Conservation (phyloP, 305 asterid species). For the Fraxinus albicans region DNA sequence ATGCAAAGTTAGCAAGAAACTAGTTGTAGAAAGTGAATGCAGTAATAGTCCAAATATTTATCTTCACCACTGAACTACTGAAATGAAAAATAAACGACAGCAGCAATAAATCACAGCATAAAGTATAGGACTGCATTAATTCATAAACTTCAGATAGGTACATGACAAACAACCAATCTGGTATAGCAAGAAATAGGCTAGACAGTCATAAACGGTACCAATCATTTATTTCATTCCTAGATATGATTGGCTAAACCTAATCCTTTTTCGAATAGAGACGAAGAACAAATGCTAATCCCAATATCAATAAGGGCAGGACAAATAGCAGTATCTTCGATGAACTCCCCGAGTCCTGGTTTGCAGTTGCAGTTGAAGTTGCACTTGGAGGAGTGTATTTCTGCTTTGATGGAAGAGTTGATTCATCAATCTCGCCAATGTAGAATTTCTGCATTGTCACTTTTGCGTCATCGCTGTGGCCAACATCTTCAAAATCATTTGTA, state of each 20-base stretch:
- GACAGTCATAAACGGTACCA: not conserved
- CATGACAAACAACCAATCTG: not conserved
- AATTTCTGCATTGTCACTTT: slow-evolving; percentile 39
- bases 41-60: not conserved
- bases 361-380: slow-evolving; percentile 4
- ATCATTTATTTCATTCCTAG: not conserved
- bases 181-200: not conserved
- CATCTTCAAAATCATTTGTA: slow-evolving; percentile 62
- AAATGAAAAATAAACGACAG: not conserved
- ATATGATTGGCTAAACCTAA: not conserved
- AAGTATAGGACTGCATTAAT: not conserved
- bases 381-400: not conserved
- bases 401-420: slow-evolving; percentile 41
- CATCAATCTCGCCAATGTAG: slow-evolving; percentile 52
- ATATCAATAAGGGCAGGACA: slow-evolving; percentile 35
- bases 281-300: slow-evolving; percentile 34
- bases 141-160: not conserved
- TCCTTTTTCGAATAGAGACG: slow-evolving; percentile 26
- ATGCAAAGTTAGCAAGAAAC: not conserved
- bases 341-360: slow-evolving; percentile 18
- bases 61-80: not conserved
- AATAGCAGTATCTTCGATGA: slow-evolving; percentile 34
- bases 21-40: not conserved
- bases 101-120: not conserved
- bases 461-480: slow-evolving; percentile 69